Evolutionary conservation across 768 basidiomycete species (phyloP).

Genomic region (Neoboletus brunneissimus): DNA sequence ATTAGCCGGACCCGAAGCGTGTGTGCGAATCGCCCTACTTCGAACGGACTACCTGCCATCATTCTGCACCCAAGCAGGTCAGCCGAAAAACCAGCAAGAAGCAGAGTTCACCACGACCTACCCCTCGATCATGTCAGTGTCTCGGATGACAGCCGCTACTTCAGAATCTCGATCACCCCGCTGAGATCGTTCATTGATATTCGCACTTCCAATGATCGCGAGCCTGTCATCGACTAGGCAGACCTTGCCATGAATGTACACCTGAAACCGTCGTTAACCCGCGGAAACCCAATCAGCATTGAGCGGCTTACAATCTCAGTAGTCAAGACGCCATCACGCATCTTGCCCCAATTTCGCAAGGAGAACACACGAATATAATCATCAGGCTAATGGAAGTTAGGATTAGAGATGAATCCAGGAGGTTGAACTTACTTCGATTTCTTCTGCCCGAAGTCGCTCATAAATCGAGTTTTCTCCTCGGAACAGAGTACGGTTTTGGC

Average conservation of each 20-base stretch:
- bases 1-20: conserved; percentile 90
- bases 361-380: conserved; percentile 91
- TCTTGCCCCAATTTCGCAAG: conserved; percentile 89
- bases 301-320: conserved; percentile 72
- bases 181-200: conserved; percentile 96
- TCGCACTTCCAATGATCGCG: conserved; percentile 93
- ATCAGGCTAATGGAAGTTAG: conserved; percentile 60
- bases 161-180: conserved; percentile 97
- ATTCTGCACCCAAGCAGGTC: conserved; percentile 44
- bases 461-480: conserved; percentile 93
- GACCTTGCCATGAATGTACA: conserved; percentile 75
- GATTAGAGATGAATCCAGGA: neutral
- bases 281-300: neutral
- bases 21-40: conserved; percentile 97
- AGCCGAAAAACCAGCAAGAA: neutral
- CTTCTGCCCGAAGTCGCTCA: conserved; percentile 75
- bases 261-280: conserved; percentile 38
- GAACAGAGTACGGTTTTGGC: conserved; percentile 86
- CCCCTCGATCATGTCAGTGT: conserved; percentile 97
- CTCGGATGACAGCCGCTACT: conserved; percentile 86
- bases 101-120: conserved; percentile 33
- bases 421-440: conserved; percentile 65
- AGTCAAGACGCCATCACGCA: conserved; percentile 76
- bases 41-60: conserved; percentile 93
- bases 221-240: conserved; percentile 93